Conservation (phyloP, 768 basidiomycete genomes). For the Leccinum sublutescens region DNA sequence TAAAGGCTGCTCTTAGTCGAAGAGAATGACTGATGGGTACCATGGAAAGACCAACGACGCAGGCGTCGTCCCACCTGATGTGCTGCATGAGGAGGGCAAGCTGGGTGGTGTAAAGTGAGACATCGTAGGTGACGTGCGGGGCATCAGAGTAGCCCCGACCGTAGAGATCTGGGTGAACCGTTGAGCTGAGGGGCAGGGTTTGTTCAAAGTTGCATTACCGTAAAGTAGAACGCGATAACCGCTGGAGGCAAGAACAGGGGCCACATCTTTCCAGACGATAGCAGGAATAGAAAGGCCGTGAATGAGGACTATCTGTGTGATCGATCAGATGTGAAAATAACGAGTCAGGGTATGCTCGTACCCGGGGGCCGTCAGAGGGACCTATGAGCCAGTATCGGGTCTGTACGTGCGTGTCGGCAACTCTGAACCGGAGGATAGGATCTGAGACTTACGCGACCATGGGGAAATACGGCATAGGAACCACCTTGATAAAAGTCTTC, state of each 20-base stretch:
- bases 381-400: constrained; percentile 78
- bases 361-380: constrained; percentile 62
- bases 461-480: constrained; percentile 62
- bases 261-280: constrained; percentile 75
- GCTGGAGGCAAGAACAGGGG: constrained; percentile 55
- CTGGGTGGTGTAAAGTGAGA: constrained; percentile 65
- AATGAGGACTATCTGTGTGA: constrained; percentile 63
- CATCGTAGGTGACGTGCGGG: constrained; percentile 65
- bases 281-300: constrained; percentile 77
- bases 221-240: constrained; percentile 78
- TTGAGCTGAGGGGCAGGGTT: constrained; percentile 2
- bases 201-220: constrained; percentile 39
- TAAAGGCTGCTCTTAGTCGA: neutral
- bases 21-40: constrained; percentile 31
- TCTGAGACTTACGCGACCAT: constrained; percentile 53
- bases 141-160: constrained; percentile 84
- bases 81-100: constrained; percentile 84
- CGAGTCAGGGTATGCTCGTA: constrained; percentile 28
- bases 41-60: constrained; percentile 76
- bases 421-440: neutral
- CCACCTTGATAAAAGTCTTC: constrained; percentile 63
- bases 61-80: constrained; percentile 65
- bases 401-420: constrained; percentile 33
- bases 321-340: constrained; percentile 3
- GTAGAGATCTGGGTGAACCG: constrained; percentile 58